These are phyloP conservation scores for Aphanomyces euteiches DNA, from an alignment of 352 stramenopile species.

Conservation along the genomic window DNA sequence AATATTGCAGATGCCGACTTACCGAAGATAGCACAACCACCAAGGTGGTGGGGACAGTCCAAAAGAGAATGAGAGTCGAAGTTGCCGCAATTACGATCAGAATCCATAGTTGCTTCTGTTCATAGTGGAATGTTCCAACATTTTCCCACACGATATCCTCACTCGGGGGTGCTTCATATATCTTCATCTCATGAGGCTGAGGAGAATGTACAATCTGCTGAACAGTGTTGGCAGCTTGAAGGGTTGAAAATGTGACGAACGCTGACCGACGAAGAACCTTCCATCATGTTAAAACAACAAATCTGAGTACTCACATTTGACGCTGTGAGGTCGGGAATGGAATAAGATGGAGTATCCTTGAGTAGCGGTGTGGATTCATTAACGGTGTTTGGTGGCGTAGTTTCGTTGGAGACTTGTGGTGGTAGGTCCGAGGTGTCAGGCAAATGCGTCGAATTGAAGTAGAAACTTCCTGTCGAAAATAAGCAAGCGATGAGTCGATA, in stretches of 20 bases:
- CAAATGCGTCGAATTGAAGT: neutral
- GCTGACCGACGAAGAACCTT: slow-evolving; percentile 57
- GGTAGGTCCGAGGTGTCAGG: no score
- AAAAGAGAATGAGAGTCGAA: slow-evolving; percentile 65
- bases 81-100: slow-evolving; percentile 47
- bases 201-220: slow-evolving; percentile 72
- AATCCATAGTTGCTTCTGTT: slow-evolving; percentile 60
- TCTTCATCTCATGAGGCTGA: slow-evolving; percentile 56
- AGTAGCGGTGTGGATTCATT: slow-evolving; percentile 10
- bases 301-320: slow-evolving; percentile 3
- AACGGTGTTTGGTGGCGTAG: slow-evolving; percentile 5
- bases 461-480: neutral
- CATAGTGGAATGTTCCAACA: slow-evolving; percentile 57
- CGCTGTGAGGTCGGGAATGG: neutral
- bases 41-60: slow-evolving; percentile 74
- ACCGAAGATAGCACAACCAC: slow-evolving; percentile 65
- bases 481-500: neutral
- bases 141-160: slow-evolving; percentile 76
- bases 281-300: neutral
- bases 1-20: neutral
- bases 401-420: neutral
- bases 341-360: neutral
- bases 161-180: slow-evolving; percentile 59
- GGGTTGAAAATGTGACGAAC: slow-evolving; percentile 68
- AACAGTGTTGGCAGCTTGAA: slow-evolving; percentile 57